Base-by-base conservation (phyloP, 805 yeast species). In the Candida gorgasii region DNA sequence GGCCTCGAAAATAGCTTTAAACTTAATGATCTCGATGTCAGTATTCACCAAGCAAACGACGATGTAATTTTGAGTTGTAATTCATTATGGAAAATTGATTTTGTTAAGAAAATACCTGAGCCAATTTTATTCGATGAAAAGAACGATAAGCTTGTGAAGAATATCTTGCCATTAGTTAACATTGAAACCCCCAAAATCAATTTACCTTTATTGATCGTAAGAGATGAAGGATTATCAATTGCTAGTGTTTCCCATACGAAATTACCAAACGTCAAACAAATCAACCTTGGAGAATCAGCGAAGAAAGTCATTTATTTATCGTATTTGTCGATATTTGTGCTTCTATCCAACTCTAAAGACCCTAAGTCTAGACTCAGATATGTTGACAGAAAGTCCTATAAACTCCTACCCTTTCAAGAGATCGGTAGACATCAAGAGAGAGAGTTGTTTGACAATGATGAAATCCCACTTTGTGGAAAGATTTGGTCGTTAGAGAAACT, bases 211-310 rank as follows among this genome's bases (percentile, higher is more conserved):
- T n/a, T 46, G 4, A 29, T 46, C 18, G 46, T 65, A 4, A 48
- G 71, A 34, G 73, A 67, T 17, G 72, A 69, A 39, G 76, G 76
- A 1, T 39, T 70, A 8, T 52, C 58, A 6, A 26, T 62, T 3
- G 63, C 62, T 3, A 46, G 55, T 3, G 45, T 69, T 1, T 51
- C 53, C 4, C 48, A 62, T 2, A 58, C 57, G 31, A 50, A 44
- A 26, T 48, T 41, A 15, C 59, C 72, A 1, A 44, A 51, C 8
- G 40, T 62, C 6, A 57, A 54, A 29, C 73, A 64, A 45, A 41
- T 67, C 2, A 47, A 51, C 15, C 42, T 67, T 2, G 57, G 61
- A 1, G 73, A 67, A n/a, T 39, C 57, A 3, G 69, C 70, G 1
- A 64, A 58, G 32, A 63, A 58, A 41, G 39, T 70, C 11, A 20